A percentile compares a stretch with the other conserved stretches of the same genome.
These are phyloP conservation scores for Hura crepitans DNA, from an alignment of 441 rosid species.

Conservation along the genomic window DNA sequence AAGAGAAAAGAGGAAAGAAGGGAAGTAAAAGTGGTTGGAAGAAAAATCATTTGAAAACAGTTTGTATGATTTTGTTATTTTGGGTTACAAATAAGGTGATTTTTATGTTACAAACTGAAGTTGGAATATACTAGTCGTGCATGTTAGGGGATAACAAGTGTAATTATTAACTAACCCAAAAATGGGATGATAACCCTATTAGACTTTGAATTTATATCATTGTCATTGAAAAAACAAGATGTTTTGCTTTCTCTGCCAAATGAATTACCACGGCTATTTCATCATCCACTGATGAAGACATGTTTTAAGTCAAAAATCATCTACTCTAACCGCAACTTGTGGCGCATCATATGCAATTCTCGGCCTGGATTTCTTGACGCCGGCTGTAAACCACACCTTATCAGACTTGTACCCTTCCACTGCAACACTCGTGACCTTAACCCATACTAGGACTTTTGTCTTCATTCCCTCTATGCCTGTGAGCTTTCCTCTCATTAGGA, in stretches of 20 bases:
- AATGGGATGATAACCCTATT: too few species aligned
- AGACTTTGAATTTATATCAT: constrained; percentile 3
- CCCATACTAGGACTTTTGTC: constrained; percentile 91
- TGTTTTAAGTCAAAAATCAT: constrained; percentile 53
- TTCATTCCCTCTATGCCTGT: constrained; percentile 88
- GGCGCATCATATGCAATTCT: constrained; percentile 62
- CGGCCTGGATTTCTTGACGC: constrained; percentile 78
- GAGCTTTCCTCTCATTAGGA: constrained; percentile 64
- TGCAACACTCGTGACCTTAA: constrained; percentile 67
- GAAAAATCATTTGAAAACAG: too few species aligned
- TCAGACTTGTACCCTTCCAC: constrained; percentile 77
- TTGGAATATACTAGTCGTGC: too few species aligned
- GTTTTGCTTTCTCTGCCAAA: background rate
- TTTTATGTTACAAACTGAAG: too few species aligned
- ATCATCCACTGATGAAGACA: constrained; percentile 2
- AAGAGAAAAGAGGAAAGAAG: too few species aligned
- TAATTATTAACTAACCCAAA: too few species aligned
- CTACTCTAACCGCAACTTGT: constrained; percentile 54
- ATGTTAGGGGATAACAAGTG: too few species aligned
- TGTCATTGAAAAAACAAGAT: background rate
- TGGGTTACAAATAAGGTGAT: too few species aligned
- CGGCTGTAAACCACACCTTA: constrained; percentile 91
- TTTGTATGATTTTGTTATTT: too few species aligned
- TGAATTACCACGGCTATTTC: background rate
- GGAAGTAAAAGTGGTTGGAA: too few species aligned